Conservation (phyloP, 192 early-diverging fungal species). For the Mortierella antarctica region DNA sequence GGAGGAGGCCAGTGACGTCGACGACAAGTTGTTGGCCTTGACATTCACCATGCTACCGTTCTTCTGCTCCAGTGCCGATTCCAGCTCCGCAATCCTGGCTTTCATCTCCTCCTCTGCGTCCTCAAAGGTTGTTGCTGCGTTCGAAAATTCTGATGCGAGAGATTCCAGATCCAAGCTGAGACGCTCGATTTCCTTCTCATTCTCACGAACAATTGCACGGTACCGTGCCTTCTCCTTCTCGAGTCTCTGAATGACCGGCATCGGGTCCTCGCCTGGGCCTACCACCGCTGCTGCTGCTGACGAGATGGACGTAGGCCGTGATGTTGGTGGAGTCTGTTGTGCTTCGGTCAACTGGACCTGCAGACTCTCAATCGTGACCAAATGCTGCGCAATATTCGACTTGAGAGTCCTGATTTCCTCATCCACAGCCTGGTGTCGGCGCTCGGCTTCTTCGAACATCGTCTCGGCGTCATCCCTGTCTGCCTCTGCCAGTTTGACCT, state of each 20-base stretch:
- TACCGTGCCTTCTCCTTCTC: constrained; percentile 42
- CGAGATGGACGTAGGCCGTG: constrained; percentile 24
- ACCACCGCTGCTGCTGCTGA: constrained; percentile 8
- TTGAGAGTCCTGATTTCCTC: constrained; percentile 34
- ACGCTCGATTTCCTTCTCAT: constrained; percentile 48
- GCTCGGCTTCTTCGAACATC: constrained; percentile 27
- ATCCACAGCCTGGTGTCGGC: constrained; percentile 24
- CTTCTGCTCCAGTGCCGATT: constrained; percentile 29
- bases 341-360: constrained; percentile 20
- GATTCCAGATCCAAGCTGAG: constrained; percentile 51
- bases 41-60: neutral
- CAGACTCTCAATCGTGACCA: constrained; percentile 28
- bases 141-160: constrained; percentile 51
- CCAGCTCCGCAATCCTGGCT: constrained; percentile 41
- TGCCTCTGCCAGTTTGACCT: constrained; percentile 38
- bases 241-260: constrained; percentile 20
- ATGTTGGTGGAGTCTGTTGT: constrained; percentile 2
- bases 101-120: constrained; percentile 56
- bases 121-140: constrained; percentile 49
- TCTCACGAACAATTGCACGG: constrained; percentile 39
- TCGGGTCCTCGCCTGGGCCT: constrained; percentile 11
- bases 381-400: constrained; percentile 7
- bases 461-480: constrained; percentile 48
- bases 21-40: constrained; percentile 16
- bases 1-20: constrained; percentile 26